Base-by-base conservation (phyloP, 441 rosid genomes). In the Arabidopsis lyrata region DNA sequence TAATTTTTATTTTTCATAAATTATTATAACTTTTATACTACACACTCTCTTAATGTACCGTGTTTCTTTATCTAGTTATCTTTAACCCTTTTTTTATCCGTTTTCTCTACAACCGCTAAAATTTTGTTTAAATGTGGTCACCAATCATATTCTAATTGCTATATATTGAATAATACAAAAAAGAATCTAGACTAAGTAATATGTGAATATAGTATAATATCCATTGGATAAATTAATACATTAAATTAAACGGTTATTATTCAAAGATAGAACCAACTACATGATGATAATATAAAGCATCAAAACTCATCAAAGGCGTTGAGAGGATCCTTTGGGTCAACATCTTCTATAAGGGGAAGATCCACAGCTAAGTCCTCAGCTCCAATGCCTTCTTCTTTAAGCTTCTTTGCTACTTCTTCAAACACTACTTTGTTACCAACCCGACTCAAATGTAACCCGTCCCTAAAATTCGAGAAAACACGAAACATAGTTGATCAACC, bases 391-490 rank as follows among this genome's bases (percentile, higher is more conserved):
- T 66, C 63, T 24, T 80, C 87, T 67, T 74, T 81, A 64, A 93
- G 84, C 81, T 81, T 85, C 60, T 6, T 58, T 18, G 85, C 78
- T 68, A 91, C 87, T 79, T 91, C 94, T 80, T 91, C 87, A 35
- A 85, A 93, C 70, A 89, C 88, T 14, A 89, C n/a, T 82, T 72
- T 87, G 81, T 88, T 89, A 8, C 98, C 97, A 0, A 42, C 52
- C 68, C 42, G 69, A 38, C 82, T 76, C 20, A 91, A 83, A 81
- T 93, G 98, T 79, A 93, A 81, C n/a, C 97, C 97, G 71, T 93
- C 97, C 5, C 97, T 90, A 84, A 80, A 41, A 72, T 53, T 44
- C 64, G 22, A 14, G 39, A 14, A 18, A 35, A 39, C 15, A 39
- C 29, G 32, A 14, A 36, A 9, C 22, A 14, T 50, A 6, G 22